Percentiles rank a stretch among this genome's conserved stretches.
These are phyloP conservation scores for Boletus speciosus DNA, from an alignment of 768 basidiomycete species.

Conservation along the genomic window DNA sequence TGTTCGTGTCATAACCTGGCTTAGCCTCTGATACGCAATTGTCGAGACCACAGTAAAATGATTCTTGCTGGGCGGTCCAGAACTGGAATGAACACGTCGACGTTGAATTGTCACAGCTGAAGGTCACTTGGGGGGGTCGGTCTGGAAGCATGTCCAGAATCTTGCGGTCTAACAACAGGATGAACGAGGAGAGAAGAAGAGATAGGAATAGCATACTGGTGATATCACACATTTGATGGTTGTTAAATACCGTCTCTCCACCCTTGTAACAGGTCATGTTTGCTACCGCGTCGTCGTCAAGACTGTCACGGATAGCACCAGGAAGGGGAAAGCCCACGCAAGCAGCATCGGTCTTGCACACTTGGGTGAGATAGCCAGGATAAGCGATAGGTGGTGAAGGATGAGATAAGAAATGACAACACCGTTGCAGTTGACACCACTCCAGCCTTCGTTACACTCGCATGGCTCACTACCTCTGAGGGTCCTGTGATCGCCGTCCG, in stretches of 20 bases:
- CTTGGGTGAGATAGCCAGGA: slow-evolving; percentile 38
- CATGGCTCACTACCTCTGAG: slow-evolving; percentile 77
- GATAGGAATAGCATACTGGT: slow-evolving; percentile 64
- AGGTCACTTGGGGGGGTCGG: slow-evolving; percentile 93
- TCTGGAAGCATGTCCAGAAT: slow-evolving; percentile 90
- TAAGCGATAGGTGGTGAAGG: not conserved
- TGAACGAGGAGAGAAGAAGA: not conserved
- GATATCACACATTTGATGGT: slow-evolving; percentile 97
- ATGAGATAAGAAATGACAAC: slow-evolving; percentile 17
- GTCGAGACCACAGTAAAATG: slow-evolving; percentile 90
- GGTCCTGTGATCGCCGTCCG: slow-evolving; percentile 82
- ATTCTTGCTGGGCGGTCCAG: slow-evolving; percentile 93
- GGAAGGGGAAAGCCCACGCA: slow-evolving; percentile 77
- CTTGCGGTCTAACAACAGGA: slow-evolving; percentile 66
- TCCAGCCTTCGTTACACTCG: slow-evolving; percentile 93
- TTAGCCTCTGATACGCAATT: slow-evolving; percentile 52
- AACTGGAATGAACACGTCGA: slow-evolving; percentile 91
- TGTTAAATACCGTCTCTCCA: slow-evolving; percentile 89
- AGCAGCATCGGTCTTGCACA: slow-evolving; percentile 79
- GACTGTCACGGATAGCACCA: slow-evolving; percentile 37
- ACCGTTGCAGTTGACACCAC: slow-evolving; percentile 98
- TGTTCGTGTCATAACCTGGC: slow-evolving; percentile 61
- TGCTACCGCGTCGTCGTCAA: slow-evolving; percentile 37
- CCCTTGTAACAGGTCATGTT: slow-evolving; percentile 95
- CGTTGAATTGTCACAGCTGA: slow-evolving; percentile 71